Conservation (phyloP, 441 rosid species). For the Corymbia citriodora region DNA sequence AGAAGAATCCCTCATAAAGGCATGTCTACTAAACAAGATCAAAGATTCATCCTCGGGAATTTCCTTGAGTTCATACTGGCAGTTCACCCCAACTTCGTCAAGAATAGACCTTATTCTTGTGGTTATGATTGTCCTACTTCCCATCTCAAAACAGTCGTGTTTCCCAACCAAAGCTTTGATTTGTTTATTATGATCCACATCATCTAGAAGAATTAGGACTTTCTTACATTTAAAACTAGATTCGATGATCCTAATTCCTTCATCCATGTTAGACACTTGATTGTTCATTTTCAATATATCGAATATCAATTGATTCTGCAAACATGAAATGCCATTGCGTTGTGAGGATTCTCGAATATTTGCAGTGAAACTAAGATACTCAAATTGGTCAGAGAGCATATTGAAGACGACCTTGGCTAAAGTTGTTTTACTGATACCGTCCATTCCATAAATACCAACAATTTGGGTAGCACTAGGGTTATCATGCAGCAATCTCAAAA, state of each 20-base stretch:
- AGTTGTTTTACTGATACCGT: no score
- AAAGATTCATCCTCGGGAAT: accelerated
- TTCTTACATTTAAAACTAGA: not conserved
- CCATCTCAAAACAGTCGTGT: accelerated
- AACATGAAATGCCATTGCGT: accelerated
- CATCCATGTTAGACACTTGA: accelerated
- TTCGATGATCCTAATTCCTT: not conserved
- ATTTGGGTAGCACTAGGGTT: accelerated
- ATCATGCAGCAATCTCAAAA: no score
- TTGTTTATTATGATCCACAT: not conserved
- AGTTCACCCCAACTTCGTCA: accelerated
- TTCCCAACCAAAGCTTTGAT: not conserved
- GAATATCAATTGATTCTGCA: accelerated
- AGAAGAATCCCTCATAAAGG: no score
- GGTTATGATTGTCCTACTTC: not conserved
- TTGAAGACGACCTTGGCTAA: no score
- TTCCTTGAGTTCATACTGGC: not conserved
- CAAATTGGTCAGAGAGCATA: not conserved
- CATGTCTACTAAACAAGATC: no score
- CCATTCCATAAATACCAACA: no score
- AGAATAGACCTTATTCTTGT: not conserved
- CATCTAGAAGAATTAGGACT: not conserved
- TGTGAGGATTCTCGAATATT: accelerated
- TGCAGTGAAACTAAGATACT: not conserved
- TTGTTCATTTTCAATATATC: accelerated